A percentile compares a stretch with the other conserved stretches of the same genome.
Conservation (phyloP, 129 eudicot genomes). For the Pseudognaphalium luteoalbum region DNA sequence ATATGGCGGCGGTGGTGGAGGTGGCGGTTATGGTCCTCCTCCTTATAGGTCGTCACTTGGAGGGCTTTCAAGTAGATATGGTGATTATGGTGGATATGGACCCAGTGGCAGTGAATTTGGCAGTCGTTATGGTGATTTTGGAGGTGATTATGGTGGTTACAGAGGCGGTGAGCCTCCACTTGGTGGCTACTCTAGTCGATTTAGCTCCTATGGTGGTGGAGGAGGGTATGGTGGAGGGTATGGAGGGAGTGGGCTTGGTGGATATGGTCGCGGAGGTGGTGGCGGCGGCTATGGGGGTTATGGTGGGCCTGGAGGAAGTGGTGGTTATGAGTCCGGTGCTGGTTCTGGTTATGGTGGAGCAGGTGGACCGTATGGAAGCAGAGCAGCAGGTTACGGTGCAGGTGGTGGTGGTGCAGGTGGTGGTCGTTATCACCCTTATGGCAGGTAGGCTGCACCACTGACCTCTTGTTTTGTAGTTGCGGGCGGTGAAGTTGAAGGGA, state of each 20-base stretch:
- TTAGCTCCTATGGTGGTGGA: conserved; percentile 55
- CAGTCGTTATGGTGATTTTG: conserved; percentile 61
- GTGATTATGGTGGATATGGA: conserved; percentile 63
- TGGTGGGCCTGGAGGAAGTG: conserved; percentile 63
- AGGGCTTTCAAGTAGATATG: conserved; percentile 46
- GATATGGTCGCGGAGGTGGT: conserved; percentile 64
- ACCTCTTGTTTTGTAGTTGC: not conserved
- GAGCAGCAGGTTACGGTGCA: conserved; percentile 62
- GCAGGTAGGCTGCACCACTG: conserved; percentile 57
- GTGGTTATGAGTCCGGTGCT: conserved; percentile 57
- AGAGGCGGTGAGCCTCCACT: conserved; percentile 71
- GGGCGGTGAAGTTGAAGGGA: not conserved
- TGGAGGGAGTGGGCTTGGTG: conserved; percentile 70
- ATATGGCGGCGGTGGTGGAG: conserved; percentile 56
- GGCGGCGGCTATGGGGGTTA: conserved; percentile 53
- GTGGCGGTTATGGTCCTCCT: conserved; percentile 55
- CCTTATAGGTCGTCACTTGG: conserved; percentile 73
- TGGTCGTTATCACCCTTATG: conserved; percentile 90
- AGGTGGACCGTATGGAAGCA: conserved; percentile 56
- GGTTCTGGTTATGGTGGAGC: conserved; percentile 70
- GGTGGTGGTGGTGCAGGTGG: conserved; percentile 59
- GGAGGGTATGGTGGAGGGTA: conserved; percentile 59
- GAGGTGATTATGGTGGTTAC: conserved; percentile 55
- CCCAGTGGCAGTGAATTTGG: conserved; percentile 51
- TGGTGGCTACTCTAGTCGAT: conserved; percentile 72